Evolutionary conservation across 345 rosid species (phyloP).

Genomic region (Hypericum androsaemum): DNA sequence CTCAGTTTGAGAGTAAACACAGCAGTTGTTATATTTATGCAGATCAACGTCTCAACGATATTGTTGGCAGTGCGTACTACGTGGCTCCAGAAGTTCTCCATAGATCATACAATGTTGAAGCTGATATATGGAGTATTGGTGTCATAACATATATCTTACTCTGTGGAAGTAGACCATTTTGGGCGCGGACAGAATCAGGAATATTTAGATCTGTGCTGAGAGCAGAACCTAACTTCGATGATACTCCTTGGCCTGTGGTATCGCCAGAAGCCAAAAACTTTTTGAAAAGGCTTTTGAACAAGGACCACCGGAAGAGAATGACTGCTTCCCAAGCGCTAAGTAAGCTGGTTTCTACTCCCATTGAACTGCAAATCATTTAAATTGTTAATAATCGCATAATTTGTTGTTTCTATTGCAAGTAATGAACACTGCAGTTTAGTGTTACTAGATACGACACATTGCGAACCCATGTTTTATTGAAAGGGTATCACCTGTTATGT

Average conservation of each 20-base stretch:
- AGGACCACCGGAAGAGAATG: conserved; percentile 83
- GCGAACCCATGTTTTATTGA: too few species aligned
- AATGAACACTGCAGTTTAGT: too few species aligned
- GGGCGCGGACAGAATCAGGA: conserved; percentile 98
- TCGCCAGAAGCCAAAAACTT: conserved; percentile 76
- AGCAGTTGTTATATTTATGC: conserved; percentile 10
- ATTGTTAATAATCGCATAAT: too few species aligned
- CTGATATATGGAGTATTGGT: conserved; percentile 99
- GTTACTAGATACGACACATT: too few species aligned
- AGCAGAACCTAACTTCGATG: conserved; percentile 88
- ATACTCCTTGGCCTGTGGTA: conserved; percentile 89
- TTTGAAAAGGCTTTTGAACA: conserved; percentile 76
- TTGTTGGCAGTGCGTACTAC: conserved; percentile 96
- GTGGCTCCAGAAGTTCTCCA: conserved; percentile 97
- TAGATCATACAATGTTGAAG: conserved; percentile 90
- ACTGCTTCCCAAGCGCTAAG: conserved; percentile 95
- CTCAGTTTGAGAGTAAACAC: background rate
- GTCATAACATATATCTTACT: conserved; percentile 88
- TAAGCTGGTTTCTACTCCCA: conserved; percentile 23
- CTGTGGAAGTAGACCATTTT: conserved; percentile 95
- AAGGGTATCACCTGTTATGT: too few species aligned
- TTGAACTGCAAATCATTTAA: too few species aligned
- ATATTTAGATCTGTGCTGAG: conserved; percentile 91
- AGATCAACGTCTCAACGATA: conserved; percentile 96
- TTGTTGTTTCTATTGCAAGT: too few species aligned